Evolutionary conservation across 805 yeast species (phyloP), one percentile per base, ranked within the genome.

Genomic region (Debaryomyces castellii): DNA sequence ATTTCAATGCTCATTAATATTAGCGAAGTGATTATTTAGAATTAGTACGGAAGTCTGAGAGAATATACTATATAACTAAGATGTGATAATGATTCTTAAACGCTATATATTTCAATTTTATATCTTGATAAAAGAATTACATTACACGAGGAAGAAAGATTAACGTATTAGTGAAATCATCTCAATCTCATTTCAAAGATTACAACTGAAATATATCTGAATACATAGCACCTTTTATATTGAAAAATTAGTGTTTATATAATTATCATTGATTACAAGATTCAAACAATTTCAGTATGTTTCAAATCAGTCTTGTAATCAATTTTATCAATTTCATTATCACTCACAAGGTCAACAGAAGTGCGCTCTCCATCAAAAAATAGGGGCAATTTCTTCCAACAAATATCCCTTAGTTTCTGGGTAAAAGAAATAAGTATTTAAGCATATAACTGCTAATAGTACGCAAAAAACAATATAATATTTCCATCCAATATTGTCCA

Each of bases 351-450:
- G 10, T 14, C 9, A 30, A 14, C 18, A 4, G 20, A 7, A 14
- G 9, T 3, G 7, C 6, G 14, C 4, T 66, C 76, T 18, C 74
- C 78, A 23, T 61, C 83, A 52, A 67, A 78, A n/a, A 27, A 61
- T 63, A 41, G 57, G 50, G 45, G 85, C 90, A 62, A 85, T 78
- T 59, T 84, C 89, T 64, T 85, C 90, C 62, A 85, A 73, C 33
- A 86, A 74, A 59, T 88, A 77, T 43, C 88, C 88, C 28, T 85
- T 83, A 40, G 90, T 85, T 69, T 85, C 91, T 40, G 90, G 91
- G 63, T 81, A 83, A 65, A 75, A 81, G 70, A 82, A 79, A 55
- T 64, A 71, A 17, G 69, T 54, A 51, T 64, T 47, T 8, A 55
- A 50, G 40, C 66, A 55, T 52, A 57, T 67, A 16, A 61, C 59